phyloP scores from a whole-genome alignment of 306 rosid genomes.

The Quillaja saponaria region DNA sequence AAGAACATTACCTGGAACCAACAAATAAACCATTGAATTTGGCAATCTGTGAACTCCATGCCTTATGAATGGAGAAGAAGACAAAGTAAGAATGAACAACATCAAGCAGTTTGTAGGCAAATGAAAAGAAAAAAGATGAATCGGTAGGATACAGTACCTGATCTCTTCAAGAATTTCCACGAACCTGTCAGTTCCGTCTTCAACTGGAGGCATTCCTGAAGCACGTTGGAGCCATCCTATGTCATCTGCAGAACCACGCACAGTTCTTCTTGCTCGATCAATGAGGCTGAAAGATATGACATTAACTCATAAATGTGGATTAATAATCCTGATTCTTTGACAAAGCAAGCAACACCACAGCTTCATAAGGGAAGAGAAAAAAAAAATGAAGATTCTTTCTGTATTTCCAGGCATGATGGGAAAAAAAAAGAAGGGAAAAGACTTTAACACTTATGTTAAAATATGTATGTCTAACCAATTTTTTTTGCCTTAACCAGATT shows the following conservation, averaged over 20 bases:
- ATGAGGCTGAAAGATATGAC: conserved; percentile 61
- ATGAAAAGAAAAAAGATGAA: conserved; percentile 6
- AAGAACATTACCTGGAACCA: conserved; percentile 75
- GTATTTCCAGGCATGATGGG: not conserved
- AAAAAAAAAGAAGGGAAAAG: not conserved
- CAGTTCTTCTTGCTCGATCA: conserved; percentile 82
- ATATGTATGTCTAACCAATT: too few species aligned
- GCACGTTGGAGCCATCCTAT: conserved; percentile 95
- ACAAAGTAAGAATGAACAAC: conserved; percentile 18
- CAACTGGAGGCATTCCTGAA: conserved; percentile 77
- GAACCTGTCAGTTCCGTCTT: conserved; percentile 87
- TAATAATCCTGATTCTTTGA: not conserved
- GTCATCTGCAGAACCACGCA: conserved; percentile 92
- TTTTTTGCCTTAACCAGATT: too few species aligned
- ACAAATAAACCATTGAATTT: conserved; percentile 81
- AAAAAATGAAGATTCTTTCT: not conserved
- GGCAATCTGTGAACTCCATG: conserved; percentile 94
- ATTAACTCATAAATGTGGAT: conserved; percentile 14
- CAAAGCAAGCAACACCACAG: conserved; percentile 21
- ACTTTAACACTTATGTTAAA: too few species aligned
- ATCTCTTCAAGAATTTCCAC: conserved; percentile 67
- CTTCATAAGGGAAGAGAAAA: conserved; percentile 3
- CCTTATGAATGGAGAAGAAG: conserved; percentile 52
- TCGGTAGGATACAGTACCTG: conserved; percentile 45
- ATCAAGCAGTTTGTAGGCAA: conserved; percentile 19